Percentiles rank a stretch among this genome's conserved stretches.
phyloP scores from a whole-genome alignment of 2,329 filamentous ascomycete genomes.

The Penicillium corylophilum region DNA sequence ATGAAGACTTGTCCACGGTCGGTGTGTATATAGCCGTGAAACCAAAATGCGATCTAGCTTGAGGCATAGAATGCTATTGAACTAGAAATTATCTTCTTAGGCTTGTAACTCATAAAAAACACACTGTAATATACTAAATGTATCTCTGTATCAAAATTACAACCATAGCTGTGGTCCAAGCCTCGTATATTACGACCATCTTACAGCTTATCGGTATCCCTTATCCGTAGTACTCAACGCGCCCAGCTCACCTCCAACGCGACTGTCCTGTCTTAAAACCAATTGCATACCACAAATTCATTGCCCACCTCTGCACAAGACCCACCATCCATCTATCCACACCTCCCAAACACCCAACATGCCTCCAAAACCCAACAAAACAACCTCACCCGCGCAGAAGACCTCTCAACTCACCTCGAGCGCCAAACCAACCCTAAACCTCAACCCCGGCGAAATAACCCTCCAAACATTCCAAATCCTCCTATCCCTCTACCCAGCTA shows the following conservation, averaged over 20 bases:
- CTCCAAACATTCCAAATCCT: conserved; percentile 27
- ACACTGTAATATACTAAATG: no score
- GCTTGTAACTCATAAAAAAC: no score
- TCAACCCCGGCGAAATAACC: conserved; percentile 28
- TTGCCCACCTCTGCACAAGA: no score
- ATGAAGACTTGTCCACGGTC: conserved; percentile 24
- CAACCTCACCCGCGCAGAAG: neutral
- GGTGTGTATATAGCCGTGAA: conserved; percentile 21
- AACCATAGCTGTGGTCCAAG: neutral
- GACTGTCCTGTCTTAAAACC: no score
- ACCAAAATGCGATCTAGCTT: conserved; percentile 19
- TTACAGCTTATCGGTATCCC: neutral
- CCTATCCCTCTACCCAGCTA: conserved; percentile 27
- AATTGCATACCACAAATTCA: no score
- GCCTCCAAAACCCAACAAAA: neutral
- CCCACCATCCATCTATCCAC: neutral
- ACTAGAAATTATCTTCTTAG: no score
- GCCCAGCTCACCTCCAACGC: neutral
- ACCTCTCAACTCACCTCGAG: neutral
- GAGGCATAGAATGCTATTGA: conserved; percentile 10
- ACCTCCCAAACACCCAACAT: neutral
- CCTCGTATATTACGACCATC: neutral
- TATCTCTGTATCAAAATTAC: neutral
- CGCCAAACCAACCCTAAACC: conserved; percentile 1
- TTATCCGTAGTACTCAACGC: neutral